phyloP scores from a whole-genome alignment of 306 rosid species.

The Citrullus amarus region DNA sequence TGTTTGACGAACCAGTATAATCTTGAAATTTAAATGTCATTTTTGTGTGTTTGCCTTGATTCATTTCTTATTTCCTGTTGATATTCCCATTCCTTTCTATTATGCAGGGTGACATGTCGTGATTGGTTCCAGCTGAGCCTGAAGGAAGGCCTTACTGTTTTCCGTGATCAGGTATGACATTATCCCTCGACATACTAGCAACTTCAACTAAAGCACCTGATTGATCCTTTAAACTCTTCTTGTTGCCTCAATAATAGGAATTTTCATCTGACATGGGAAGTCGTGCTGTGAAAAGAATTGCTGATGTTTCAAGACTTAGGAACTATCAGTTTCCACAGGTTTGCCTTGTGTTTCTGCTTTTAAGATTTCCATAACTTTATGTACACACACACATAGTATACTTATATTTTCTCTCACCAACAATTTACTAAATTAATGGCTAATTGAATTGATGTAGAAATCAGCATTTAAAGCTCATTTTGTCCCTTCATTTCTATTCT shows the following conservation, averaged over 20 bases:
- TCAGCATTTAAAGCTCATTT: constrained; percentile 5
- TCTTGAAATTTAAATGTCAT: neutral
- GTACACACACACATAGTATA: neutral
- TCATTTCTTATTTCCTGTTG: neutral
- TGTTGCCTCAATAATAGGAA: constrained; percentile 43
- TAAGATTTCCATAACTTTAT: neutral
- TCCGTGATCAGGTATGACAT: constrained; percentile 76
- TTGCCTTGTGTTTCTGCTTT: neutral
- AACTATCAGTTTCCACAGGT: constrained; percentile 99
- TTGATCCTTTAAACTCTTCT: constrained; percentile 11
- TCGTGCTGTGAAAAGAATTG: constrained; percentile 76
- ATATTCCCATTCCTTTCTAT: neutral
- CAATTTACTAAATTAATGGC: neutral
- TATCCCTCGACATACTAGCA: constrained; percentile 4
- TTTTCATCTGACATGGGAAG: constrained; percentile 98
- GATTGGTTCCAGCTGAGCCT: constrained; percentile 99
- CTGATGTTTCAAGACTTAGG: constrained; percentile 81
- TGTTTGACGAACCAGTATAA: constrained; percentile 7
- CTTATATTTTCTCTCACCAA: neutral
- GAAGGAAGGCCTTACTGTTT: constrained; percentile 97
- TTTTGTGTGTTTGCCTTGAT: neutral
- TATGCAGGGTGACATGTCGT: constrained; percentile 86
- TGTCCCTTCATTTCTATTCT: constrained; percentile 19
- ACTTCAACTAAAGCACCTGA: neutral
- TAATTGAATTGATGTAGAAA: neutral